Conservation (phyloP, 2,329 filamentous ascomycete species). For the Microsporum ferrugineum region DNA sequence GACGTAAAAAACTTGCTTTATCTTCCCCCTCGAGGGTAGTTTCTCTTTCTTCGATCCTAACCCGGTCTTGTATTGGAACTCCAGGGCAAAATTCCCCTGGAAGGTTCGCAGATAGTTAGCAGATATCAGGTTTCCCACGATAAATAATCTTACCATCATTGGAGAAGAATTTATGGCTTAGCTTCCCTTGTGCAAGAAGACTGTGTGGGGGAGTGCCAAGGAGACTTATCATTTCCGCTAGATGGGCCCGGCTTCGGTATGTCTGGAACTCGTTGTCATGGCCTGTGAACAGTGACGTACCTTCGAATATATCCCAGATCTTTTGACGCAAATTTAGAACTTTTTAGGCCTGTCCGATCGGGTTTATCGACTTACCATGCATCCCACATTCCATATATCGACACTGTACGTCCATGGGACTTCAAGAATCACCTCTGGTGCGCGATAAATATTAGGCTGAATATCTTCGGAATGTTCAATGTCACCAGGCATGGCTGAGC, state of each 20-base stretch:
- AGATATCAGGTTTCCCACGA: not conserved
- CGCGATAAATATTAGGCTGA: slow-evolving; percentile 27
- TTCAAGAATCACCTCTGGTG: slow-evolving; percentile 39
- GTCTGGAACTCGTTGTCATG: slow-evolving; percentile 28
- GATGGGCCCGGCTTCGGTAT: slow-evolving; percentile 37
- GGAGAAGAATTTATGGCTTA: slow-evolving; percentile 31
- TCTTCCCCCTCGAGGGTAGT: slow-evolving; percentile 26
- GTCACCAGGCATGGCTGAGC: slow-evolving; percentile 10
- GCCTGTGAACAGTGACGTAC: slow-evolving; percentile 35
- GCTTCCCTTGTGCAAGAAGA: slow-evolving; percentile 25
- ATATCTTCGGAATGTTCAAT: slow-evolving; percentile 6
- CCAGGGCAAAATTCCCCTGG: slow-evolving; percentile 21
- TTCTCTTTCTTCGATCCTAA: slow-evolving; percentile 30
- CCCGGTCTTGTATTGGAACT: slow-evolving; percentile 15
- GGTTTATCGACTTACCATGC: slow-evolving; percentile 20
- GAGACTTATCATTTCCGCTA: slow-evolving; percentile 39
- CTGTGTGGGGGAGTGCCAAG: slow-evolving; percentile 34
- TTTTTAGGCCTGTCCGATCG: not conserved
- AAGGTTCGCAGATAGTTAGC: slow-evolving; percentile 4
- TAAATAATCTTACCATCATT: slow-evolving; percentile 22
- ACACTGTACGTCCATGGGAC: slow-evolving; percentile 37
- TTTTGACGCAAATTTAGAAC: slow-evolving; percentile 16
- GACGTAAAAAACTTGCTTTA: slow-evolving; percentile 21
- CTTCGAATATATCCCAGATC: slow-evolving; percentile 43
- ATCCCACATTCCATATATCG: slow-evolving; percentile 44